Percentiles rank a stretch among this genome's conserved stretches.
Conservation (phyloP, 768 basidiomycete species). For the Dioszegia aurantiaca region DNA sequence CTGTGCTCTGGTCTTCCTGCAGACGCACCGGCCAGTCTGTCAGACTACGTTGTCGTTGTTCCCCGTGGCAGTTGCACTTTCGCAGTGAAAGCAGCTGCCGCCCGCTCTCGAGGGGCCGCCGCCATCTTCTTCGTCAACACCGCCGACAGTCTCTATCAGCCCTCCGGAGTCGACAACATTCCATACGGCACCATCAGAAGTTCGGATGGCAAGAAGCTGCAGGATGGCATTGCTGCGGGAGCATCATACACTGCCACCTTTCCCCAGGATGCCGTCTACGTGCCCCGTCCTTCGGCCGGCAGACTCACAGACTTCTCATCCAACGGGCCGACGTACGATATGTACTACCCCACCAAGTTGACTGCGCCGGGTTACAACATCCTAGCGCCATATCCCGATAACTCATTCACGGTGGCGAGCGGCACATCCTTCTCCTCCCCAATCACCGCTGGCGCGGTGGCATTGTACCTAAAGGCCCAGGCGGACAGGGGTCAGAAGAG, state of each 20-base stretch:
- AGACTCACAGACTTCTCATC: constrained; percentile 10
- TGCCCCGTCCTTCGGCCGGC: constrained; percentile 8
- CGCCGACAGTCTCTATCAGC: constrained; percentile 1
- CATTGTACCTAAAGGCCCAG: constrained; percentile 48
- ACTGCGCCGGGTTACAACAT: constrained; percentile 57
- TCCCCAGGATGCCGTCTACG: constrained; percentile 7
- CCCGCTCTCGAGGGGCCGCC: constrained; percentile 22
- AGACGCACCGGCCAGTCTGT: constrained; percentile 57
- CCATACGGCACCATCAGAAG: constrained; percentile 1
- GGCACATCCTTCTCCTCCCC: constrained; percentile 39
- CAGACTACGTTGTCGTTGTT: constrained; percentile 59
- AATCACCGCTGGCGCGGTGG: constrained; percentile 48
- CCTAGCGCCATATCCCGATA: constrained; percentile 23
- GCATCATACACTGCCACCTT: constrained; percentile 4
- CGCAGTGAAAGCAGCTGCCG: constrained; percentile 52
- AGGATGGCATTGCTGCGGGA: background rate
- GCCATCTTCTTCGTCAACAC: constrained; percentile 38
- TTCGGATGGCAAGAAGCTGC: constrained; percentile 1
- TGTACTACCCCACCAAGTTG: constrained; percentile 57
- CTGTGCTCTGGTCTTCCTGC: constrained; percentile 3
- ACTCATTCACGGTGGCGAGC: constrained; percentile 33
- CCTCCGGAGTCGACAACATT: constrained; percentile 1
- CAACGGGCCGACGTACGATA: constrained; percentile 63
- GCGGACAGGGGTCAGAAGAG: constrained; percentile 23
- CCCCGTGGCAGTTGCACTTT: constrained; percentile 63